phyloP scores from a whole-genome alignment of 345 rosid genomes.

The Ailanthus altissimus region DNA sequence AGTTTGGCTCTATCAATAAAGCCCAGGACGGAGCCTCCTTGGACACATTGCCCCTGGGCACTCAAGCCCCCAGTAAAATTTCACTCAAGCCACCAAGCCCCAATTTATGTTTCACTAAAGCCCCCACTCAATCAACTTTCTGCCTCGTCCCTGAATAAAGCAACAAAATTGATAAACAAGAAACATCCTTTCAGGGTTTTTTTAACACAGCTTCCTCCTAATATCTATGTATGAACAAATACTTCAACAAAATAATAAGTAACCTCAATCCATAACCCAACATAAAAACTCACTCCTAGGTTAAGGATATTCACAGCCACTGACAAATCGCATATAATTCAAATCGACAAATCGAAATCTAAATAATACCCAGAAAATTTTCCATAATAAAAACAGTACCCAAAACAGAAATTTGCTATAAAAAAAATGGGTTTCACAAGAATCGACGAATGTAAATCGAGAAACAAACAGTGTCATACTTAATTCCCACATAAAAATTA shows the following conservation, averaged over 20 bases:
- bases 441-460: neutral
- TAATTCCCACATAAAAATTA: neutral
- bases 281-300: too few relatives aligned
- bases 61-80: too few relatives aligned
- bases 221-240: neutral
- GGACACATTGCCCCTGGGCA: too few relatives aligned
- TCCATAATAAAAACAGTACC: neutral
- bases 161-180: neutral
- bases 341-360: neutral
- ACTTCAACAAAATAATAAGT: neutral
- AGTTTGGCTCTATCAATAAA: too few relatives aligned
- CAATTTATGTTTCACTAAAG: too few relatives aligned
- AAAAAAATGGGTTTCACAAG: neutral
- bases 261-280: too few relatives aligned
- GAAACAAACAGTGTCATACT: neutral
- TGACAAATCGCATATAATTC: too few relatives aligned
- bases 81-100: too few relatives aligned
- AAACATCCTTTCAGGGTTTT: neutral
- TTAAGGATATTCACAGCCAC: too few relatives aligned
- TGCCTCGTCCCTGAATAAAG: neutral
- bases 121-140: too few relatives aligned
- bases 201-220: neutral
- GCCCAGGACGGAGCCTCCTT: too few relatives aligned
- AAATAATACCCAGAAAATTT: neutral
- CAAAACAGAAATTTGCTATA: neutral